Conservation (phyloP, 192 early-diverging fungal genomes). For the Chytriomyces confervae region DNA sequence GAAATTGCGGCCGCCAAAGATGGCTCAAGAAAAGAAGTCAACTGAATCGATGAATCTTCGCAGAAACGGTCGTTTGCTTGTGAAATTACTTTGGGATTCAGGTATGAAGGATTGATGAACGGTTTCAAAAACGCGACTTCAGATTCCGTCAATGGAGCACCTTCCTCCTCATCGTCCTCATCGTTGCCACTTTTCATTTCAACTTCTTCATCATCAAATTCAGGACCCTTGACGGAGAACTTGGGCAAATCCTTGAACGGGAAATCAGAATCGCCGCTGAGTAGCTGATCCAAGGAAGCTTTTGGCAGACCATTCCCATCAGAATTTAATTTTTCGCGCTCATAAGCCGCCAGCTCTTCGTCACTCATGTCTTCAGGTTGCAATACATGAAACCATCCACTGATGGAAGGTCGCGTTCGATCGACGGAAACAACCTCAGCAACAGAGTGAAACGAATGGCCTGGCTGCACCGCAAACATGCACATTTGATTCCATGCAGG, state of each 20-base stretch:
- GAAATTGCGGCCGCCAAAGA: slow-evolving; percentile 48
- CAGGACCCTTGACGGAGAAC: slow-evolving; percentile 24
- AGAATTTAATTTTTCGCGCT: slow-evolving; percentile 58
- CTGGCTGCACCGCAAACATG: slow-evolving; percentile 80
- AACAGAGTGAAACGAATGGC: slow-evolving; percentile 80
- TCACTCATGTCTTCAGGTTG: slow-evolving; percentile 70
- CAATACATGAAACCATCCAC: slow-evolving; percentile 82
- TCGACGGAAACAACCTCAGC: slow-evolving; percentile 69
- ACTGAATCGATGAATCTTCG: slow-evolving; percentile 72
- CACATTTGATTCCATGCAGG: slow-evolving; percentile 80
- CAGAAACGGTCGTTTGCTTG: slow-evolving; percentile 68
- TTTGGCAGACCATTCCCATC: neutral
- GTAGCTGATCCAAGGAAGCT: slow-evolving; percentile 36
- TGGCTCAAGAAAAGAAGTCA: slow-evolving; percentile 64
- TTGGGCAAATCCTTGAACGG: slow-evolving; percentile 26
- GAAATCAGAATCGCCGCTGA: slow-evolving; percentile 14
- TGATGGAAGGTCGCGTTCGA: slow-evolving; percentile 66
- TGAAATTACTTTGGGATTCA: slow-evolving; percentile 51
- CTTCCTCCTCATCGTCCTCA: slow-evolving; percentile 33
- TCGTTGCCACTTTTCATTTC: neutral
- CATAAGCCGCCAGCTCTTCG: slow-evolving; percentile 60
- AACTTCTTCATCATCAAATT: slow-evolving; percentile 28
- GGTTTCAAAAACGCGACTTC: slow-evolving; percentile 55
- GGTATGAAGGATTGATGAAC: slow-evolving; percentile 72
- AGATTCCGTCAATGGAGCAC: slow-evolving; percentile 42